Base-by-base conservation (phyloP, 495 filamentous ascomycete genomes). In the Neurospora intermedia region DNA sequence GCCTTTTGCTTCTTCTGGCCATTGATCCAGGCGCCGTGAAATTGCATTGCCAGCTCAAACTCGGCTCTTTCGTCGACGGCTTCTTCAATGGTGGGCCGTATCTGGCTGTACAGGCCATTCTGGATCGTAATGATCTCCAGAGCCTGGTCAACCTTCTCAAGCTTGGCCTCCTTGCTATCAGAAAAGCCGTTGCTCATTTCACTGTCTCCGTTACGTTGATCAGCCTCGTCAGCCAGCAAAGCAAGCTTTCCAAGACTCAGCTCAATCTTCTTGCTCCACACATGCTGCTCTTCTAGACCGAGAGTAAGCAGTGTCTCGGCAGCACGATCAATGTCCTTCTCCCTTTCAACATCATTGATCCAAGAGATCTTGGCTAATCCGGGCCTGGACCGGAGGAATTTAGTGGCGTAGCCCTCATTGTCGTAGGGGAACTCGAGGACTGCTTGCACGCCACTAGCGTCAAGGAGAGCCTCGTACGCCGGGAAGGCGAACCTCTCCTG, bases 241-340 rank as follows among this genome's bases (percentile, higher is more conserved):
- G 92, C 87, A 10, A 99, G 83, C 81, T 97, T 97, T 13, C 92
- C 89, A 27, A 98, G 85, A 66, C 93, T 94, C n/a, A 97, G 83
- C 79, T 97, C 89, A 43, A 96, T 91, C 79, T 96, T 96, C 80
- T 95, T 93, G 80, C 87, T 92, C 94, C 94, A 97, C 11, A 95
- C 79, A 69, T 93, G 89, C 59, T 87, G 86, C 77, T 97, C 93
- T 59, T 87, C 82, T 43, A 89, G 80, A 11, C 92, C 94, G 6
- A 92, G 81, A 11, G 87, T 81, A 39, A 91, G 81, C 39, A 99
- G 86, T 1, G 86, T 89, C 40, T 87, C 80, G 11, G 89, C 89
- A 16, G 95, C 94, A 72, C 84, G 84, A 42, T 87, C 83, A 75
- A 92, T 95, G 70, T 96, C 88, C 71, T 89, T 85, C 78, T 93